Evolutionary conservation across 2,329 filamentous ascomycete genomes (phyloP), one percentile per base, ranked within the genome.

Genomic region (Pseudocercospora eumusae): DNA sequence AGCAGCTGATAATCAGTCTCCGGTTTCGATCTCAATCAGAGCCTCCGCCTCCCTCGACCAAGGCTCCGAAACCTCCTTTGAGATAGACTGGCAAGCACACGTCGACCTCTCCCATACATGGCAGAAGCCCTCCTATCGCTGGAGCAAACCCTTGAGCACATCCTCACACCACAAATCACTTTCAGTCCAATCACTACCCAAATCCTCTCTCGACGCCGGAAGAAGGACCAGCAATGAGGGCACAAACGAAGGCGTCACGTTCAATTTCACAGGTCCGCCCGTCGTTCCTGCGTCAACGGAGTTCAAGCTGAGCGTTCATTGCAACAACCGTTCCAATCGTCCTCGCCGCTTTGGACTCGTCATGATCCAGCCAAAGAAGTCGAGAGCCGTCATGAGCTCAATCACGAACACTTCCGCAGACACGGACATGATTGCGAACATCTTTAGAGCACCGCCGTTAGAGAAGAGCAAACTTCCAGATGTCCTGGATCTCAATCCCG

Each of bases 271-370:
- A 5, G 86, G 84, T 0, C 88, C 89, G 11, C 71, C 76, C 21
- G 80, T 82, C 57, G 80, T 91, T 23, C 81, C 80, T 61, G 83
- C 86, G 0, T 88, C 88, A 40, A 82, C 90, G 50, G 80, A 86
- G 55, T 92, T 95, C 73, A 79, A 80, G 44, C 91, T 91, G 87
- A 84, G 83, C 33, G 82, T 93, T 15, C 89, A 91, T 70, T 86
- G 93, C 40, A 88, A 91, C 66, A 95, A 93, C 74, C 85, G 88
- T 54, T 86, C 84, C 52, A 78, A 79, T 44, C 82, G 76, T 54
- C 77, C 84, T 2, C 85, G 90, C 56, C 90, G 91, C 70, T 81
- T 95, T 40, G 88, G 89, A 25, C 80, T 93, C 20, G 76, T 90
- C 25, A 80, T 68, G 58, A 62, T 66, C 33, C 63, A 61, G 52